Conservation (phyloP, 371 early-diverging fungal species). For the Mucor piriformis region DNA sequence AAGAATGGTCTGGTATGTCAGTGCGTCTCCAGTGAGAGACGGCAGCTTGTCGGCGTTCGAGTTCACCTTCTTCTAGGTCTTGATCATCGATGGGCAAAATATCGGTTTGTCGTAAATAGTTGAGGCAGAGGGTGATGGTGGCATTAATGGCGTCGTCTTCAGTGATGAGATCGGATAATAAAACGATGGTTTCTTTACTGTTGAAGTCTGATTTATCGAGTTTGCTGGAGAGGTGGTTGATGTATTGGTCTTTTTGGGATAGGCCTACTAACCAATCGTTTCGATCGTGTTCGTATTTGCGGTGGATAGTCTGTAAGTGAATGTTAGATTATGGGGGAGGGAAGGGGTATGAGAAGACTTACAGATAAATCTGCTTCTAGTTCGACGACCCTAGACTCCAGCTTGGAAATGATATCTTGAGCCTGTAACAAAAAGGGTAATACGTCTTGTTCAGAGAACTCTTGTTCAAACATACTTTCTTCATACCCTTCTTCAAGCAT, state of each 20-base stretch:
- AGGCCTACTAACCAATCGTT: slow-evolving; percentile 57
- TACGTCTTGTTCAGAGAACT: slow-evolving; percentile 52
- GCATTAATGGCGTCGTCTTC: slow-evolving; percentile 30
- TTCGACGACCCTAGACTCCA: slow-evolving; percentile 58
- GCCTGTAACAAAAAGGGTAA: slow-evolving; percentile 59
- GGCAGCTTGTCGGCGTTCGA: slow-evolving; percentile 47
- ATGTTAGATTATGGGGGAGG: not conserved
- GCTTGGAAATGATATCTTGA: slow-evolving; percentile 56
- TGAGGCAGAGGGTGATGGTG: slow-evolving; percentile 42
- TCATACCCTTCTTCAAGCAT: not conserved
- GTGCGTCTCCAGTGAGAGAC: slow-evolving; percentile 36
- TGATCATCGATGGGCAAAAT: slow-evolving; percentile 11
- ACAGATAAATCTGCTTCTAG: slow-evolving; percentile 59
- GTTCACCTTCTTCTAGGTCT: slow-evolving; percentile 48
- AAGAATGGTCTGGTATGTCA: slow-evolving; percentile 24
- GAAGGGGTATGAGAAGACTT: not conserved
- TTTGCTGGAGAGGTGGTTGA: slow-evolving; percentile 54
- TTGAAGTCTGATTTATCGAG: slow-evolving; percentile 55
- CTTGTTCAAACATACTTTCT: slow-evolving; percentile 27
- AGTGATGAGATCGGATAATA: slow-evolving; percentile 44
- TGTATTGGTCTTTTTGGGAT: slow-evolving; percentile 60
- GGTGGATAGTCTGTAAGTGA: slow-evolving; percentile 47
- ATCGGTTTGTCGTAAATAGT: slow-evolving; percentile 48
- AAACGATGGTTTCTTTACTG: slow-evolving; percentile 54
- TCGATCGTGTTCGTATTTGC: slow-evolving; percentile 59